Evolutionary conservation across 441 rosid species (phyloP), one percentile per base, ranked within the genome.

Genomic region (Geranium incanum): DNA sequence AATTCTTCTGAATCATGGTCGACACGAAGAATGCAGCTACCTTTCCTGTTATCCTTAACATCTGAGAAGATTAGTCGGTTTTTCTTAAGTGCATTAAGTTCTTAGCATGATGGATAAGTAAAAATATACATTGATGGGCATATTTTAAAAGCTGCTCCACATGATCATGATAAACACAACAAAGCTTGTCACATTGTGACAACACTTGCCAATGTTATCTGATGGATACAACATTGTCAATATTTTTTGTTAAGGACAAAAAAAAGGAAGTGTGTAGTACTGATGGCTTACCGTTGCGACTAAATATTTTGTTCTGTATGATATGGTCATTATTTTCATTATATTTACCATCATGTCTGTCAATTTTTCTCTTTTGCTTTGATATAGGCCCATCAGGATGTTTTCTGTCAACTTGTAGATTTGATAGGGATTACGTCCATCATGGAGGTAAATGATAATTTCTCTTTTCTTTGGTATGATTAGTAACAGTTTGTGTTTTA

Each of bases 341-440:
- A 12, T 64, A 18, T 5, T 18, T 8, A 8, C 1, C 4, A 64
- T 18, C 38, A 21, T 23, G 37, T 64, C 38, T 12, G 12, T 28
- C 8, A 2, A 19, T 60, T 13, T 11, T 5, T 48, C 72, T 50
- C n/a, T 13, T 19, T 52, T 69, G 41, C 38, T 21, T 78, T 43
- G 76, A 75, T 71, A 55, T 87, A 89, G 99, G 92, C 79, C 50
- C 98, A 87, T 83, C 89, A 85, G 41, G 90, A 89, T 78, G 94
- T 93, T 67, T 86, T 95, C 68, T 70, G 84, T 71, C 87, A 85
- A 55, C 78, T 93, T 72, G 99, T 93, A 74, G 96, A 93, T 87
- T 83, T 95, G 76, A 95, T 91, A 68, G 97, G 99, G 78, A 88
- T 93, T 74, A 95, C 98, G 33, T 95, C 98, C 80, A 89, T 95